Conservation (phyloP, 2,329 filamentous ascomycete species). For the Grosmannia clavigera region DNA sequence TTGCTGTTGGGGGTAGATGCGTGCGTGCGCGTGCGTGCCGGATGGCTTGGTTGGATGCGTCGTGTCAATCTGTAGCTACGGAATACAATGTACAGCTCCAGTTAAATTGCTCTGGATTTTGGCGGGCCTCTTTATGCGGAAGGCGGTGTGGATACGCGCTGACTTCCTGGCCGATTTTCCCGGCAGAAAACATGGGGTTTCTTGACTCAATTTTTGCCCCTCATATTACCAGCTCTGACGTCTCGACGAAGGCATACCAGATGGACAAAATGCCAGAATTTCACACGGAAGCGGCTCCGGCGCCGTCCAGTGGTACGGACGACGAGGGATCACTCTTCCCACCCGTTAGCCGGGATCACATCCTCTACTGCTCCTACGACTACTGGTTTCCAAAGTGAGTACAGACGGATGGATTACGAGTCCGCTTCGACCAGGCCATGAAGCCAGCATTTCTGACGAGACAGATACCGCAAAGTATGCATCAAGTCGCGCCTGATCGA, state of each 20-base stretch:
- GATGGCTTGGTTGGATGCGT: neutral
- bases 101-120: neutral
- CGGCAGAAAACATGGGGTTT: constrained; percentile 2
- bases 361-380: constrained; percentile 89
- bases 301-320: neutral
- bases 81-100: neutral
- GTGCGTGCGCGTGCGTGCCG: neutral
- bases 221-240: neutral
- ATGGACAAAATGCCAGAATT: constrained; percentile 19
- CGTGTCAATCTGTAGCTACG: neutral
- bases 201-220: neutral
- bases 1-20: constrained; percentile 22
- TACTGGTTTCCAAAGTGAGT: constrained; percentile 70
- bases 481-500: constrained; percentile 80
- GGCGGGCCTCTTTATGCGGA: neutral
- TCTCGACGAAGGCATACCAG: neutral
- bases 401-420: constrained; percentile 4
- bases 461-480: constrained; percentile 63
- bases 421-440: neutral
- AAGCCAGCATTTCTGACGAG: neutral
- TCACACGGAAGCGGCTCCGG: constrained; percentile 6
- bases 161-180: neutral
- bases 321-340: constrained; percentile 52
- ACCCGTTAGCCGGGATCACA: constrained; percentile 72
- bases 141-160: neutral